Evolutionary conservation across 805 yeast species (phyloP), one percentile per base, ranked within the genome.

Genomic region (Wickerhamomyces canadensis): DNA sequence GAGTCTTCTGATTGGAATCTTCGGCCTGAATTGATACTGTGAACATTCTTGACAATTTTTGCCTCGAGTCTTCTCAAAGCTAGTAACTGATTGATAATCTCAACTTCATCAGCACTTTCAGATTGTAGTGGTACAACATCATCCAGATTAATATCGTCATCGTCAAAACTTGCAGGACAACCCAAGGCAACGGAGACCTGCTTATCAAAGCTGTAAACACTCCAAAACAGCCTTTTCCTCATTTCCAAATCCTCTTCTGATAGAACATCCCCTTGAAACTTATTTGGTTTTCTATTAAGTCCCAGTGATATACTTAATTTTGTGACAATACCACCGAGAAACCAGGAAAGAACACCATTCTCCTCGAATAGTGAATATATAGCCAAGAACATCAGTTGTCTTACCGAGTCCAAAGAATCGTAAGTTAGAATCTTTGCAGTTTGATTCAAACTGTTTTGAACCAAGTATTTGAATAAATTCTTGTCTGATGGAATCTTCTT

Each of bases 281-380:
- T 4, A 4, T 14, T 9, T 6, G 64, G 37, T 13, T 58, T 61
- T 36, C 72, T 64, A 46, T 74, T 70, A 22, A 74, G 51, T 2
- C 78, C 76, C 19, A 73, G 43, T 11, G 70, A 65, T 13, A 72
- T 51, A 1, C 68, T 61, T 33, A 71, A 41, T 45, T 80, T 52
- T 43, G 69, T 58, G 22, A 72, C 55, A 17, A 71, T 49, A 1
- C 80, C 77, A 37, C 69, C 67, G 17, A 74, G 60, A 27, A 72
- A 68, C 80, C 79, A 74, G 1, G 78, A 63, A 18, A 70, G 63
- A 10, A 67, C 60, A 4, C 76, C 76, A 27, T 64, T 53, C 10
- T 71, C 68, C 43, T 73, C 76, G 47, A 71, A 72, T 35, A 70
- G 68, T 0, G 78, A 69, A 46, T 70, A 72, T 19, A 74, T 60